Percentiles rank a stretch among this genome's conserved stretches.
phyloP scores from a whole-genome alignment of 1,139 yeast species.

The Saccharomyces pastorianus region DNA sequence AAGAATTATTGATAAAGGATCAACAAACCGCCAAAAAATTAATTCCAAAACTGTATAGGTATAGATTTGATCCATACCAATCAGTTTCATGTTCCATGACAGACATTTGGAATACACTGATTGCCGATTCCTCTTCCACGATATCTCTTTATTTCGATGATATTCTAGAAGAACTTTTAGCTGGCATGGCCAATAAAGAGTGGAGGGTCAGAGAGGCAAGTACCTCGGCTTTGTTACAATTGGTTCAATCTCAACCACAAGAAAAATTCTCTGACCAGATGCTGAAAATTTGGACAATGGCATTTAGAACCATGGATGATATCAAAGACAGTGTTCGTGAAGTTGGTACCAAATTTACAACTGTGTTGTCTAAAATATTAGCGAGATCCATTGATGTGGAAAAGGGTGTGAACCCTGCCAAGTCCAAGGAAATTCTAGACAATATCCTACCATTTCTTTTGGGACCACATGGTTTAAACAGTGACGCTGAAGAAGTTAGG shows the following conservation, averaged over 20 bases:
- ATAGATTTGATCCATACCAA: slow-evolving; percentile 74
- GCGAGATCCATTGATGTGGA: slow-evolving; percentile 41
- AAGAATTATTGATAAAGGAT: slow-evolving; percentile 51
- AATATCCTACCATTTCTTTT: slow-evolving; percentile 70
- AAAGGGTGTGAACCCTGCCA: slow-evolving; percentile 35
- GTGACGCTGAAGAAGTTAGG: slow-evolving; percentile 81
- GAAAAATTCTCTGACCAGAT: slow-evolving; percentile 46
- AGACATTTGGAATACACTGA: slow-evolving; percentile 75
- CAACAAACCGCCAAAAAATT: slow-evolving; percentile 48
- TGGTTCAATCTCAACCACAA: slow-evolving; percentile 56
- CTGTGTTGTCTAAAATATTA: slow-evolving; percentile 55
- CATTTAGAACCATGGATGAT: slow-evolving; percentile 87
- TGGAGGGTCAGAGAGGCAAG: slow-evolving; percentile 95
- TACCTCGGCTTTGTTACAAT: slow-evolving; percentile 61
- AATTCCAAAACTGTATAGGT: slow-evolving; percentile 76
- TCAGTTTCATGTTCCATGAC: slow-evolving; percentile 77
- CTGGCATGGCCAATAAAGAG: slow-evolving; percentile 71
- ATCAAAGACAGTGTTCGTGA: slow-evolving; percentile 87
- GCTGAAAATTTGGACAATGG: slow-evolving; percentile 76
- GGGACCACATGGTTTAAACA: slow-evolving; percentile 70
- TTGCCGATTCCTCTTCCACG: slow-evolving; percentile 52
- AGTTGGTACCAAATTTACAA: slow-evolving; percentile 66
- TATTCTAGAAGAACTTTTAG: slow-evolving; percentile 58
- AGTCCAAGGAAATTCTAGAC: slow-evolving; percentile 46
- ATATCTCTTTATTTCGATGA: slow-evolving; percentile 46